Evolutionary conservation across 2,329 filamentous ascomycete genomes (phyloP), one percentile per base, ranked within the genome.

Genomic region (Phaeosphaeriaceae sp.): DNA sequence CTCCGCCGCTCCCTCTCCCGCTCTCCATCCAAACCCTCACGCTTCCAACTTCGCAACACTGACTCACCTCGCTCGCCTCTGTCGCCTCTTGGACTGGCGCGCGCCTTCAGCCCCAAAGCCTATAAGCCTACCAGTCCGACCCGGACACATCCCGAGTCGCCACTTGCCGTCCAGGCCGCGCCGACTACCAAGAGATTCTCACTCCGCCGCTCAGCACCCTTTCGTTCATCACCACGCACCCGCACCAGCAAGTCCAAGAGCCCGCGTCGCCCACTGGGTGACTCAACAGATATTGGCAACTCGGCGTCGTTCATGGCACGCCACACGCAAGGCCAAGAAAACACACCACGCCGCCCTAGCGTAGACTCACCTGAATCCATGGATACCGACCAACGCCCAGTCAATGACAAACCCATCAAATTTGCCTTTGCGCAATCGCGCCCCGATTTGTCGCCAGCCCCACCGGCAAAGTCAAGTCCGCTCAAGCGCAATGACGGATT

Each of bases 401-500:
- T 74, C 35, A 68, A 75, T 58, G 73, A 77, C 58, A 74, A 74
- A 32, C 75, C 77, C 12, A 77, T 77, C 61, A 78, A 77, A 61
- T 77, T 77, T 63, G 77, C 77, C 56, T 77, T 79, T 62, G 63
- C 65, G 51, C 64, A 69, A 41, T 30, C 30, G 20, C 61, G 63
- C 21, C 54, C 61, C 17, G 63, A 66, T 44, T 34, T 64, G 26
- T 66, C 63, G 12, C 62, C 62, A 17, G 78, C 83, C n/a, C 57
- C 62, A 2, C 78, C 83, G 15, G 78, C 83, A 16, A 85, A 86
- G 52, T 86, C 88, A 5, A 96, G 93, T 69, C 92, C 93, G 4
- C 77, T 97, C 61, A 97, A 97, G 81, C 87, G 94, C 63, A 93
- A 88, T 67, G 93, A 97, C 76, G 88, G 89, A 35, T 87, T 88